Evolutionary conservation across 192 early-diverging fungal genomes (phyloP).

Genomic region (Obelidium mucronatum): DNA sequence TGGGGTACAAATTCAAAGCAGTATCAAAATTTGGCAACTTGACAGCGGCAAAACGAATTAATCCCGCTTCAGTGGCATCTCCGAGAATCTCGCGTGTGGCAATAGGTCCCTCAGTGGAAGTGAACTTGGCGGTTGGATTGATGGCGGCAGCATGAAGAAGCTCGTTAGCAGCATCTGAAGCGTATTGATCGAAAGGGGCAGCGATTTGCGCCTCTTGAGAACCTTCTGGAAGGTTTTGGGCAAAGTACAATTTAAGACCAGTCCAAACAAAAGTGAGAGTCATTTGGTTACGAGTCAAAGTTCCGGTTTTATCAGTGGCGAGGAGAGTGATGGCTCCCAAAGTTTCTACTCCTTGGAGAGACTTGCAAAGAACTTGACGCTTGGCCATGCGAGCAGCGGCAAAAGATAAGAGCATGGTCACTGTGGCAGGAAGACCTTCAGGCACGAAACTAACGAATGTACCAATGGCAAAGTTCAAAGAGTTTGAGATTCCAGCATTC

Average conservation of each 20-base stretch:
- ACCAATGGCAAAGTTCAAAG: constrained; percentile 40
- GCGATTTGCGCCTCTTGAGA: constrained; percentile 35
- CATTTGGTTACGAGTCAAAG: constrained; percentile 96
- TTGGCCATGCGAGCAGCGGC: constrained; percentile 93
- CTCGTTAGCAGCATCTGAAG: constrained; percentile 50
- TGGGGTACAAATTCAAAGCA: constrained; percentile 66
- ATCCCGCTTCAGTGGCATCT: constrained; percentile 93
- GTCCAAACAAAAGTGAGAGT: constrained; percentile 91
- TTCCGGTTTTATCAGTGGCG: constrained; percentile 87
- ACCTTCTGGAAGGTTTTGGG: constrained; percentile 50
- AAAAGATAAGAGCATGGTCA: constrained; percentile 91
- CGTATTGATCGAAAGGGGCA: constrained; percentile 62
- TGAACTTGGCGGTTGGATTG: constrained; percentile 17
- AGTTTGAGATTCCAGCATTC: constrained; percentile 20
- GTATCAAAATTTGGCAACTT: constrained; percentile 76
- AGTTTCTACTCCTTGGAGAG: constrained; percentile 97
- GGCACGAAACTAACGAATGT: constrained; percentile 67
- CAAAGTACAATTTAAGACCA: constrained; percentile 67
- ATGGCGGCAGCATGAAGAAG: constrained; percentile 2
- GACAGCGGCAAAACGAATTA: constrained; percentile 79
- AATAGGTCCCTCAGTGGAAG: constrained; percentile 78
- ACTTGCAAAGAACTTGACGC: constrained; percentile 91
- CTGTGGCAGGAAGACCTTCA: constrained; percentile 90
- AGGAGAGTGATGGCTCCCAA: constrained; percentile 86
- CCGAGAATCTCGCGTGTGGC: constrained; percentile 81